Base-by-base conservation (phyloP, 2,329 filamentous ascomycete genomes). In the Clonostachys chloroleuca region DNA sequence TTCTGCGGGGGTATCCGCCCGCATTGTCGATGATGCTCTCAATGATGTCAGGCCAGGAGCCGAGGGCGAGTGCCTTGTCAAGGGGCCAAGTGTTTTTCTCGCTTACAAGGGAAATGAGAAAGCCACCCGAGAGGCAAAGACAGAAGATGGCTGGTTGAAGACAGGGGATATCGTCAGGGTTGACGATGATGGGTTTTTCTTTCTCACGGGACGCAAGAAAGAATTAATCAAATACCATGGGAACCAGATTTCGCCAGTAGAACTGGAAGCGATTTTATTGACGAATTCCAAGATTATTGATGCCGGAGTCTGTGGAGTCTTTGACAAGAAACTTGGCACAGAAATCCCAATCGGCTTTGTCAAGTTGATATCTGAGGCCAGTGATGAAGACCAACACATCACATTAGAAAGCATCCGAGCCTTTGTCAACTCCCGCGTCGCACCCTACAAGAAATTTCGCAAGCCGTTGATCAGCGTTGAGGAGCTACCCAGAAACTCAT, bases 161-260 rank as follows among this genome's bases (percentile, higher is more conserved):
- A 64, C 62, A 1, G 62, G 63, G 4, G 63, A 65, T 39, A 53
- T 64, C 13, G 53, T 58, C 4, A 49, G 50, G 5, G 49, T 55
- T 12, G 62, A 64, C 46, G 42, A 47, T 10, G 56, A 63, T 10
- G 60, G 61, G 2, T 62, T 56, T 49, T 57, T 59, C 45, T 65
- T 54, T 43, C 49, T 66, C 12, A 61, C 56, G 1, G 63, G 59
- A 3, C 48, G 61, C 18, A 62, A 63, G 49, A 68, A 92, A 74
- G 79, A 83, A 62, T 69, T 83, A 47, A 82, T 83, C 66, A 82
- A 83, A 62, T 77, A 81, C 44, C 79, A 78, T 54, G 79, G 77
- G 9, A 72, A 75, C 54, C 79, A 83, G 56, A 78, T 83, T 6
- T 78, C 79, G 2, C 79, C 79, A 1, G 78, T 79, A 3, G 79